Conservation (phyloP, 306 rosid species). For the Quercus suber region DNA sequence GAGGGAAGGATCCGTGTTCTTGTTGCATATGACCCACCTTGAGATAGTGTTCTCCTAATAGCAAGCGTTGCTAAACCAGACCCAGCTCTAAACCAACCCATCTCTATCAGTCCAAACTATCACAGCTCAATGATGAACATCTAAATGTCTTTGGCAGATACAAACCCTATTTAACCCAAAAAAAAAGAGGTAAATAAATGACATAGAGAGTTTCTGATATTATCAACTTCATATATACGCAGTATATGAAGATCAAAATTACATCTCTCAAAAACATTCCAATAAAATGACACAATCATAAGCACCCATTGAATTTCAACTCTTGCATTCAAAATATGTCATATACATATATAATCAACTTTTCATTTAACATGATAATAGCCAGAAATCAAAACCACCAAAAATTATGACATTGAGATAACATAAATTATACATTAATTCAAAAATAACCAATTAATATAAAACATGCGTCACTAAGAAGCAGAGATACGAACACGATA, state of each 20-base stretch:
- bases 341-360: no score
- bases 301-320: not conserved
- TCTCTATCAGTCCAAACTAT: constrained; percentile 25
- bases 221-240: not conserved
- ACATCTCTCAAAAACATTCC: not conserved
- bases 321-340: not conserved
- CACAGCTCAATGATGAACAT: constrained; percentile 17
- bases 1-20: constrained; percentile 55
- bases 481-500: no score
- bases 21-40: constrained; percentile 51
- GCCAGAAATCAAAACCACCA: not conserved
- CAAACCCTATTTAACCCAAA: not conserved
- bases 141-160: not conserved
- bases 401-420: not conserved
- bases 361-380: not conserved
- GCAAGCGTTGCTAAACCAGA: constrained; percentile 68
- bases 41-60: constrained; percentile 51
- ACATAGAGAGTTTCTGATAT: not conserved
- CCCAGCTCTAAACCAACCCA: constrained; percentile 94
- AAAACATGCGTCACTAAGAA: no score
- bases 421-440: not conserved
- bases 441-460: not conserved
- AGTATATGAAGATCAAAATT: not conserved
- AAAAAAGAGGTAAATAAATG: not conserved
- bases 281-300: not conserved